Base-by-base conservation (phyloP, 2,329 filamentous ascomycete genomes). In the Claviceps fusiformis region DNA sequence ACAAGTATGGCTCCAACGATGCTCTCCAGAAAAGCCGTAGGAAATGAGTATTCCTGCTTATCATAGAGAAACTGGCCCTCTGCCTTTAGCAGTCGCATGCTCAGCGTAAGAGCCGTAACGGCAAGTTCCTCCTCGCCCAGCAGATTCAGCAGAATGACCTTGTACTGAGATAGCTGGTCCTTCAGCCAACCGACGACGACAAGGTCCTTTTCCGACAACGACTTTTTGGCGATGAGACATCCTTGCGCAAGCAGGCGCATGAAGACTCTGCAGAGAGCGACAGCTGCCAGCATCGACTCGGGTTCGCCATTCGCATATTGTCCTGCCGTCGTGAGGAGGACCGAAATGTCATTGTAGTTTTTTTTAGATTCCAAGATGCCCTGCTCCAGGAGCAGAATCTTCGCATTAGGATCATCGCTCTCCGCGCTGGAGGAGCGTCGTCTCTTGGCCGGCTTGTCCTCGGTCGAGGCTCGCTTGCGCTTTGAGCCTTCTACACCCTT, bases 331-430 rank as follows among this genome's bases (percentile, higher is more conserved):
- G 77, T 77, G 49, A 95, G 74, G 43, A 97, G 72, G 11, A 78
- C 80, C 8, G 82, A 78, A 64, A 97, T 92, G 66, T 95, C 89
- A 75, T 95, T 95, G 76, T 95, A 95, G 71, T 95, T 81, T 69
- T 90, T 89, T 65, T 83, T 87, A 52, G 90, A 95, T 68, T 93
- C 85, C 58, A 90, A 72, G 55, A 97, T 90, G 56, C 87, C 85
- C 59, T 81, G 77, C 72, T 96, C 91, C 54, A 96, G 78, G 54
- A 81, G 72, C 46, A 92, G 71, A 57, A 95, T 87, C 59, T 82
- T 79, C 55, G 80, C 76, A 65, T 85, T 79, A 49, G 74, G 68
- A 64, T 83, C 78, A 58, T 78, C 72, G 46, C 69, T 67, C 53
- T 75, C 74, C 59, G 60, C 61, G 68, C 71, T 71, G 58, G 78